Evolutionary conservation across 441 rosid species (phyloP).

Genomic region (Arabidopsis hybrid): DNA sequence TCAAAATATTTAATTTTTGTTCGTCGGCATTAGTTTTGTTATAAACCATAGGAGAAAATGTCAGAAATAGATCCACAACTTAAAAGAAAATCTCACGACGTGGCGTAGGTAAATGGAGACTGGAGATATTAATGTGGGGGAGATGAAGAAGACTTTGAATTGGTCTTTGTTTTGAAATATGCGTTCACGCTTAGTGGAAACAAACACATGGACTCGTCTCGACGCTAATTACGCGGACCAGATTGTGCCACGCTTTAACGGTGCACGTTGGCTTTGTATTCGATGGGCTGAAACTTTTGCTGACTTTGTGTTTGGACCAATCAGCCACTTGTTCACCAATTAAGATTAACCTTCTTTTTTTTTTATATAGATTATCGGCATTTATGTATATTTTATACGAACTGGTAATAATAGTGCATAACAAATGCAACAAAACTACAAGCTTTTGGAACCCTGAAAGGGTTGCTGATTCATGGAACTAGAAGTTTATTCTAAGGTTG

Average conservation of each 20-base stretch:
- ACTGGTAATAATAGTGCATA: too few relatives aligned
- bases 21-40: neutral
- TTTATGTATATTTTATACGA: too few relatives aligned
- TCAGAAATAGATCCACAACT: slow-evolving; percentile 10
- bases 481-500: too few relatives aligned
- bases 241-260: neutral
- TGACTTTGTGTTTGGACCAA: neutral
- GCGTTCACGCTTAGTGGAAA: neutral
- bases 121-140: neutral
- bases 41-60: slow-evolving; percentile 3
- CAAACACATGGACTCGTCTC: neutral
- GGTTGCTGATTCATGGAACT: too few relatives aligned
- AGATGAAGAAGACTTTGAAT: neutral
- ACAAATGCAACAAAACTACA: too few relatives aligned
- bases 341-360: too few relatives aligned
- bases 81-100: neutral
- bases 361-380: too few relatives aligned
- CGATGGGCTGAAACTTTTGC: neutral
- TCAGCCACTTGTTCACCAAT: too few relatives aligned
- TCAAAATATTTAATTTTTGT: neutral
- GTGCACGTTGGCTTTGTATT: neutral
- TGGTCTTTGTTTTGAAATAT: neutral
- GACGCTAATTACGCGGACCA: neutral
- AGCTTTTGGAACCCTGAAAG: too few relatives aligned
- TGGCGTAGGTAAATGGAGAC: neutral